phyloP scores from a whole-genome alignment of 768 basidiomycete genomes.

The Lepiota venenata region DNA sequence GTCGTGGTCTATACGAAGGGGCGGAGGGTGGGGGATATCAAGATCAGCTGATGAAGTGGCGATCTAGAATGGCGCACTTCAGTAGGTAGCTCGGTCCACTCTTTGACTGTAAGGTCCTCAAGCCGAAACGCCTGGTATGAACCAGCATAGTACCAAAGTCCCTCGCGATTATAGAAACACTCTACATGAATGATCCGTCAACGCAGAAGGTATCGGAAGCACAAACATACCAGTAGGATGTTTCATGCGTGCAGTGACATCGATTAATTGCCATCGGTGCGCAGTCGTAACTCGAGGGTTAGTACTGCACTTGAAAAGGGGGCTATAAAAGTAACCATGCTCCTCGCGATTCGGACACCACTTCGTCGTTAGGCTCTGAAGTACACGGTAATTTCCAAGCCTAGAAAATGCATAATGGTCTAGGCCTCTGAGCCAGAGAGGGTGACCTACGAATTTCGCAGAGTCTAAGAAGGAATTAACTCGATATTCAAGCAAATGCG shows the following conservation, averaged over 20 bases:
- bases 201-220: background rate
- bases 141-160: conserved; percentile 84
- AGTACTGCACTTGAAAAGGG: conserved; percentile 74
- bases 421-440: background rate
- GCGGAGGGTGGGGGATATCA: conserved; percentile 6
- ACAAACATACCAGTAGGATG: conserved; percentile 54
- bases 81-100: conserved; percentile 63
- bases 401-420: conserved; percentile 29
- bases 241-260: conserved; percentile 55
- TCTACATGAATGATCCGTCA: conserved; percentile 35
- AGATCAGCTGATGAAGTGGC: conserved; percentile 2
- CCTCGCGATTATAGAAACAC: conserved; percentile 80
- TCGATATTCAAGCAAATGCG: background rate
- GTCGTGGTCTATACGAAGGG: conserved; percentile 56
- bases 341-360: conserved; percentile 86
- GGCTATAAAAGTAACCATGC: conserved; percentile 74
- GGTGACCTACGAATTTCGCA: conserved; percentile 52
- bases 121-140: conserved; percentile 65
- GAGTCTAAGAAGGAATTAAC: conserved; percentile 33
- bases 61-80: conserved; percentile 43
- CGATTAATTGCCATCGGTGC: conserved; percentile 69
- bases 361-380: conserved; percentile 63
- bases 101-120: conserved; percentile 59
- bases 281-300: conserved; percentile 75
- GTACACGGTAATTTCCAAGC: conserved; percentile 61